Evolutionary conservation across 441 rosid species (phyloP).

Genomic region (Mallotus repandus): DNA sequence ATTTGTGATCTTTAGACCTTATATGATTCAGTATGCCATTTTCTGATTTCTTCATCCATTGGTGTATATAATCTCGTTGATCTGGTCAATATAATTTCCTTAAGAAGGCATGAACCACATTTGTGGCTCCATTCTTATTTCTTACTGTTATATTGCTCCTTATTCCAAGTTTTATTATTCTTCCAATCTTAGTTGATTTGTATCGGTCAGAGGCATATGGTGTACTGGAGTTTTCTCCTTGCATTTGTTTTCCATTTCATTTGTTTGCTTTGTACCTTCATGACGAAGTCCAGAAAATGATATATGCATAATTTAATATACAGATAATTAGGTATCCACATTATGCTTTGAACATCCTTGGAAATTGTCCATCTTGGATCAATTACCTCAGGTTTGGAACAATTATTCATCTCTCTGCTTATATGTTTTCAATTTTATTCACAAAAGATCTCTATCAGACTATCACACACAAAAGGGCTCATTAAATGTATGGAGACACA

Average conservation of each 20-base stretch:
- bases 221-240: neutral
- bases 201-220: neutral
- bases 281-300: conserved; percentile 9
- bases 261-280: conserved; percentile 10
- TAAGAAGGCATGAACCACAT: neutral
- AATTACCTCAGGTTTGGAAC: conserved; percentile 64
- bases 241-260: conserved; percentile 7
- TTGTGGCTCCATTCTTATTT: neutral
- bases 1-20: neutral
- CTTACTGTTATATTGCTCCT: neutral
- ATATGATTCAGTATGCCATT: neutral
- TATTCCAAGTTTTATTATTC: neutral
- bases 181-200: neutral
- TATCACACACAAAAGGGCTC: neutral
- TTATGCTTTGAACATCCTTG: conserved; percentile 56
- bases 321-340: conserved; percentile 76
- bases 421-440: neutral
- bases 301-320: conserved; percentile 25
- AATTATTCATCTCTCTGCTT: neutral
- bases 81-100: neutral
- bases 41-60: neutral
- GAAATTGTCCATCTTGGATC: conserved; percentile 62
- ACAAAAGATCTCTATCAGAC: neutral
- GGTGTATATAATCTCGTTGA: neutral
- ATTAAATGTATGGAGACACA: neutral